These are phyloP conservation scores for Paramecium sonneborni DNA, from an alignment of 73 alveolate species.

Conservation along the genomic window DNA sequence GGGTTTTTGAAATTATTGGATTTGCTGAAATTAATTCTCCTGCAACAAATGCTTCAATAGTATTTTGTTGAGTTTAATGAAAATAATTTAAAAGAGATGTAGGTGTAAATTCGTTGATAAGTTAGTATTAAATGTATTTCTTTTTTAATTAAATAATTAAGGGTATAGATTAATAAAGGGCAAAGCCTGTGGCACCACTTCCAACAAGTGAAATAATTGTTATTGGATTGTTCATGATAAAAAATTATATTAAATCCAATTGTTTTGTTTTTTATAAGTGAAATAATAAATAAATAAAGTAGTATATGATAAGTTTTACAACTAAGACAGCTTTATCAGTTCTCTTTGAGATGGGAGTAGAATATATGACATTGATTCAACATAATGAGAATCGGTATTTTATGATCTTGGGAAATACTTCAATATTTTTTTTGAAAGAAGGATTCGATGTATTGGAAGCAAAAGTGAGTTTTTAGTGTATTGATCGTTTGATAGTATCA, in stretches of 20 bases:
- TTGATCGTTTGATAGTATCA: slow-evolving; percentile 29
- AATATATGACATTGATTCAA: background rate
- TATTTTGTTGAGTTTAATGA: background rate
- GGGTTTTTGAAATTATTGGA: background rate
- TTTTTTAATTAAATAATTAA: background rate
- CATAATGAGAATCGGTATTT: background rate
- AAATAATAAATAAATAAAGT: background rate
- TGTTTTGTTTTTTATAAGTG: background rate
- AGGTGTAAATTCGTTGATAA: background rate
- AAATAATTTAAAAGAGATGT: background rate
- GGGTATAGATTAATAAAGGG: background rate
- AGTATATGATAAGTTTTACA: background rate
- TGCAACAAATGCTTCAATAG: background rate
- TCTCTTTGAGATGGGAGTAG: background rate
- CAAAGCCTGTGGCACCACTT: background rate
- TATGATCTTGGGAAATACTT: slow-evolving; percentile 18
- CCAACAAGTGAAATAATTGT: background rate
- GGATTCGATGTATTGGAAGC: slow-evolving; percentile 32
- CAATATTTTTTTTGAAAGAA: background rate
- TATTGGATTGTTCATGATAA: background rate
- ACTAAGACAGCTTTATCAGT: background rate
- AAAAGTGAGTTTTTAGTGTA: slow-evolving; percentile 37
- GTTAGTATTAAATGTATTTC: background rate
- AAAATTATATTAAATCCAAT: background rate
- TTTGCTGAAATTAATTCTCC: background rate